These are phyloP conservation scores for Suhomyces choctaworum DNA, from an alignment of 1,139 yeast genomes.

Conservation along the genomic window DNA sequence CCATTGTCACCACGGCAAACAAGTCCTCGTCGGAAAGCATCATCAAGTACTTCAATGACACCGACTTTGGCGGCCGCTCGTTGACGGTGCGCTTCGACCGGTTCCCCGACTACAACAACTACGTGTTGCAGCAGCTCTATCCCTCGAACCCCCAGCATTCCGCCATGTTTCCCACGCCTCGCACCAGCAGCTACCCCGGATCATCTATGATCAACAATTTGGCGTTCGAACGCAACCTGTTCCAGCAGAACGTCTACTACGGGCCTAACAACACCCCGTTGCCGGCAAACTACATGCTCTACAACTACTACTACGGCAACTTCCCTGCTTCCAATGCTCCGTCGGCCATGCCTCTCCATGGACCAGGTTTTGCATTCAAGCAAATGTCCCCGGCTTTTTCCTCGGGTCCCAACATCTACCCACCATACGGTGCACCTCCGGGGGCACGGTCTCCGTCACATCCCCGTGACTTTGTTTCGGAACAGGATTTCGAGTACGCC, in stretches of 20 bases:
- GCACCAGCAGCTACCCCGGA: slow-evolving; percentile 11
- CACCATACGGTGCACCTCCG: not conserved
- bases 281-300: slow-evolving; percentile 8
- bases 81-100: slow-evolving; percentile 62
- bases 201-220: slow-evolving; percentile 19
- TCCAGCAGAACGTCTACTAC: slow-evolving; percentile 37
- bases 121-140: slow-evolving; percentile 31
- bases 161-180: not conserved
- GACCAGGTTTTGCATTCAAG: not conserved
- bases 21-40: slow-evolving; percentile 51
- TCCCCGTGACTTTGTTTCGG: not conserved
- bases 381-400: not conserved
- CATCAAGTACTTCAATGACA: slow-evolving; percentile 51
- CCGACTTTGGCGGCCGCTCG: slow-evolving; percentile 56
- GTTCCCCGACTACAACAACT: slow-evolving; percentile 43
- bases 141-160: slow-evolving; percentile 12
- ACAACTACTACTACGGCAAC: slow-evolving; percentile 9
- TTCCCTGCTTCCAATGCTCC: slow-evolving; percentile 1
- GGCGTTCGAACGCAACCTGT: slow-evolving; percentile 38
- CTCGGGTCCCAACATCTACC: not conserved
- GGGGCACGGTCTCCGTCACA: not conserved
- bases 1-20: slow-evolving; percentile 57
- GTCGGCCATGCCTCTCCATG: not conserved
- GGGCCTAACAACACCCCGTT: slow-evolving; percentile 13
- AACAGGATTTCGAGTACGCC: not conserved